These are phyloP conservation scores for Crithidia mellificae DNA, from an alignment of 208 protist species.

Conservation along the genomic window DNA sequence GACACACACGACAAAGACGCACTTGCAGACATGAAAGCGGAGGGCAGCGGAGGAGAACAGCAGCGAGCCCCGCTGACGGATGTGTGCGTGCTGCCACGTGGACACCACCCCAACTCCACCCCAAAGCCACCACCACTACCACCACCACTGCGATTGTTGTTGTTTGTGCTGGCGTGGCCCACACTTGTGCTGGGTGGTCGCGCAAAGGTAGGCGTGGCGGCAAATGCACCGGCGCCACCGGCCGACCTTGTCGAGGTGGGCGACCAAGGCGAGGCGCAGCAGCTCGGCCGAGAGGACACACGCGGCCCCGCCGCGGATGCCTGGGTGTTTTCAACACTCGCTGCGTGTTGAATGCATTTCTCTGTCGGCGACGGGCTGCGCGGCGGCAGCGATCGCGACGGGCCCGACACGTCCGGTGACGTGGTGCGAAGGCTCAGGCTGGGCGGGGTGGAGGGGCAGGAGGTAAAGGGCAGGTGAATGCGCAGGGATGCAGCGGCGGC, in stretches of 20 bases:
- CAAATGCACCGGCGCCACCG: background rate
- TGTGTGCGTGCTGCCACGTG: background rate
- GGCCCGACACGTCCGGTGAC: background rate
- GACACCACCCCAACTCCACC: background rate
- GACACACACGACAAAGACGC: background rate
- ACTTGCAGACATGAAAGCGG: background rate
- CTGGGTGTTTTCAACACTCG: too few species aligned
- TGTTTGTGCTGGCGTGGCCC: background rate
- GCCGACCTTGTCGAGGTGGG: background rate
- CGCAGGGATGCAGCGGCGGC: constrained; percentile 1
- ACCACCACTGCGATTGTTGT: background rate
- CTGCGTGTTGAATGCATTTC: too few species aligned
- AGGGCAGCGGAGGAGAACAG: constrained; percentile 11
- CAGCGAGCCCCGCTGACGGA: background rate
- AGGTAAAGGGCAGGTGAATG: background rate
- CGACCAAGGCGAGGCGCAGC: constrained; percentile 18
- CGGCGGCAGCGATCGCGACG: background rate
- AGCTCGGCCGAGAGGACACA: too few species aligned
- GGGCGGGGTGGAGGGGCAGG: background rate
- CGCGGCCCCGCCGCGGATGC: too few species aligned
- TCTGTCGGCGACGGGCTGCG: background rate
- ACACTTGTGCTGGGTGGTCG: too few species aligned
- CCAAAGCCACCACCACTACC: background rate
- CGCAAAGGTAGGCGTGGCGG: background rate
- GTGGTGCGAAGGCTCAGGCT: background rate